These are phyloP conservation scores for Botrytis deweyae DNA, from an alignment of 2,329 filamentous ascomycete species.

Conservation along the genomic window DNA sequence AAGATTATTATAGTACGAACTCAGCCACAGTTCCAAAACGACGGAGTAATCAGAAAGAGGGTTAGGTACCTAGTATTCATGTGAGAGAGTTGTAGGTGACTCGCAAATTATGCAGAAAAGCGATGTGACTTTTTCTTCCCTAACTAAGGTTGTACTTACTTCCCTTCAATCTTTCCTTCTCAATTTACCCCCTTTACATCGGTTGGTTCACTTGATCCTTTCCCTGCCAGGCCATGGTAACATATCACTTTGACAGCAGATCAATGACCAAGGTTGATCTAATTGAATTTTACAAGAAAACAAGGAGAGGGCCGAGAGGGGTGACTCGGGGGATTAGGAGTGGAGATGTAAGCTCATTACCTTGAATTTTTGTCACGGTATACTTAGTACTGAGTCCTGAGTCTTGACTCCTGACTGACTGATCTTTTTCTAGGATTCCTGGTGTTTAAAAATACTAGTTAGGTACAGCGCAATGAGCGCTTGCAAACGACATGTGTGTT, in stretches of 20 bases:
- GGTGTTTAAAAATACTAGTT: not conserved
- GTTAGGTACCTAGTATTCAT: not conserved
- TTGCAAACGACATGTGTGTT: not conserved
- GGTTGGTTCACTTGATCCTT: not conserved
- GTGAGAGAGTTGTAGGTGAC: not conserved
- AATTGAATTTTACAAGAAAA: not conserved
- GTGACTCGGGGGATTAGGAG: not conserved
- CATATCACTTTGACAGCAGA: slow-evolving; percentile 5
- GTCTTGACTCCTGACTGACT: not conserved
- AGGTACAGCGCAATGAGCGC: slow-evolving; percentile 2
- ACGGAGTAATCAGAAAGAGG: not conserved
- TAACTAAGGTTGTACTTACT: not conserved
- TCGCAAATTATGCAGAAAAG: slow-evolving; percentile 14
- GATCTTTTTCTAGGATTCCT: not conserved
- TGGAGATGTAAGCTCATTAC: not conserved
- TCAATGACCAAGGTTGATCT: not conserved
- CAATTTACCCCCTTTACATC: slow-evolving; percentile 12
- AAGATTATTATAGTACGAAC: not conserved
- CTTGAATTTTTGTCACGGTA: not conserved
- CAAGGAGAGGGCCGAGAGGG: not conserved
- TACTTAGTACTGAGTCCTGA: not conserved
- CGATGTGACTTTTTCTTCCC: not conserved
- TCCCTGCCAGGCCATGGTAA: not conserved
- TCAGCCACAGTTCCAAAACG: not conserved
- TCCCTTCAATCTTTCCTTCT: not conserved